Evolutionary conservation across 495 filamentous ascomycete genomes (phyloP).

Genomic region (Bathelium albidoporum): DNA sequence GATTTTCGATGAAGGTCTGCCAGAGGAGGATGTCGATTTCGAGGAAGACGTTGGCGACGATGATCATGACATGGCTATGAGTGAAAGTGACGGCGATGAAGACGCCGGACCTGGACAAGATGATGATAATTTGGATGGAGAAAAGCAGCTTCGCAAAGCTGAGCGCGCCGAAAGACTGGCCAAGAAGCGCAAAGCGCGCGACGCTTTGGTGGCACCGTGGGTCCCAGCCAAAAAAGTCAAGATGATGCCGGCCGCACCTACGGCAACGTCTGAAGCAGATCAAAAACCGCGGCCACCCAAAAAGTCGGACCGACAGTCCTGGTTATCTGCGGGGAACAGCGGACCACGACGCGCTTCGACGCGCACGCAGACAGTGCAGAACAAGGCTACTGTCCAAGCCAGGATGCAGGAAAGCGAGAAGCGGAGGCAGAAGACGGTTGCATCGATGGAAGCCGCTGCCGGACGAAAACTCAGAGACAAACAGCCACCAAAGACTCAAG

Average conservation of each 20-base stretch:
- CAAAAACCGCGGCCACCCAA: slow-evolving; percentile 59
- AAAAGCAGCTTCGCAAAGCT: slow-evolving; percentile 40
- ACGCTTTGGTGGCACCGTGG: slow-evolving; percentile 38
- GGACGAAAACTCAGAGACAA: slow-evolving; percentile 63
- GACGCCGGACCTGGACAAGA: slow-evolving; percentile 34
- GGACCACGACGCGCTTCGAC: slow-evolving; percentile 71
- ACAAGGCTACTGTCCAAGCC: slow-evolving; percentile 69
- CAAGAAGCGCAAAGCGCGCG: slow-evolving; percentile 62
- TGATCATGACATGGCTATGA: slow-evolving; percentile 38
- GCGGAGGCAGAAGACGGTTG: slow-evolving; percentile 63
- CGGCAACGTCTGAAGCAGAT: slow-evolving; percentile 21
- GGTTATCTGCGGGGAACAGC: slow-evolving; percentile 69
- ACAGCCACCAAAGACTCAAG: slow-evolving; percentile 77
- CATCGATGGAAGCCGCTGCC: slow-evolving; percentile 77
- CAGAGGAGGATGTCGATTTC: slow-evolving; percentile 60
- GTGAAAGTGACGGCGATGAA: slow-evolving; percentile 61
- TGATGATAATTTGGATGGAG: slow-evolving; percentile 42
- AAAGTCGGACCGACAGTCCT: slow-evolving; percentile 81
- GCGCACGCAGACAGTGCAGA: slow-evolving; percentile 69
- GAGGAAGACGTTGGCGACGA: slow-evolving; percentile 3
- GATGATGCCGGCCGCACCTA: slow-evolving; percentile 36
- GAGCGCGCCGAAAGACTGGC: slow-evolving; percentile 34
- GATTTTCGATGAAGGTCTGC: slow-evolving; percentile 65
- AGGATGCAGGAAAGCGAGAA: slow-evolving; percentile 75
- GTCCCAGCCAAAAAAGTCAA: slow-evolving; percentile 44